Base-by-base conservation (phyloP, 192 early-diverging fungal species). In the Phycomyces nitens region DNA sequence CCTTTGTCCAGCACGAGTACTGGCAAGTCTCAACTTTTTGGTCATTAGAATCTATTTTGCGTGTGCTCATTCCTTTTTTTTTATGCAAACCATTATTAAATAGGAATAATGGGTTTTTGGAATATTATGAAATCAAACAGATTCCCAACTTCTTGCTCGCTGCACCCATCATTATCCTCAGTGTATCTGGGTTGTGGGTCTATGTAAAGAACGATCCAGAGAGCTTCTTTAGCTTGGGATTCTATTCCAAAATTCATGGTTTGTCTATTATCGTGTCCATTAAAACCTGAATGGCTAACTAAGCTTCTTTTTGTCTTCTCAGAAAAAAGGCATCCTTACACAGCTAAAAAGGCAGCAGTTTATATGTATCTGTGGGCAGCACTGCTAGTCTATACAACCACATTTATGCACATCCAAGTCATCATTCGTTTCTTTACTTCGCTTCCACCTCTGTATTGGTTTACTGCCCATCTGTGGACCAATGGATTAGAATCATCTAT, bases 91-190 rank as follows among this genome's bases (percentile, higher is more conserved):
- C 34, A 56, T 7, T 26, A 29, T 16, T 64, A 14, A 20, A n/a
- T 58, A 92, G 89, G 93, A 86, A 94, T 70, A 79, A 83, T 60
- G 95, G 95, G 3, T 92, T 97, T 68, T 65, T 97, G 22, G 64
- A 76, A 0, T 97, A 97, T 75, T 97, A 86, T 62, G 82, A 89
- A 24, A 29, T 84, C 10, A 81, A 88, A 56, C 90, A 97, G 70
- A 77, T 94, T n/a, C 93, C 93, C 6, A 95, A 95, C 76, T 97
- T 97, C 79, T 64, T 91, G 14, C 76, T 97, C 22, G 93, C 93
- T 0, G 69, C 80, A 18, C 95, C 95, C 5, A 91, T 94, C 77
- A 78, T 90, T 34, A 43, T 63, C 0, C 74, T 94, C 7, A 87
- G 88, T n/a, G 42, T 77, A 0, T 67, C 65, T 29, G 91, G 88